Evolutionary conservation across 108 stramenopile species (phyloP), one percentile per base, ranked within the genome.

Genomic region (Nitzschia palea): DNA sequence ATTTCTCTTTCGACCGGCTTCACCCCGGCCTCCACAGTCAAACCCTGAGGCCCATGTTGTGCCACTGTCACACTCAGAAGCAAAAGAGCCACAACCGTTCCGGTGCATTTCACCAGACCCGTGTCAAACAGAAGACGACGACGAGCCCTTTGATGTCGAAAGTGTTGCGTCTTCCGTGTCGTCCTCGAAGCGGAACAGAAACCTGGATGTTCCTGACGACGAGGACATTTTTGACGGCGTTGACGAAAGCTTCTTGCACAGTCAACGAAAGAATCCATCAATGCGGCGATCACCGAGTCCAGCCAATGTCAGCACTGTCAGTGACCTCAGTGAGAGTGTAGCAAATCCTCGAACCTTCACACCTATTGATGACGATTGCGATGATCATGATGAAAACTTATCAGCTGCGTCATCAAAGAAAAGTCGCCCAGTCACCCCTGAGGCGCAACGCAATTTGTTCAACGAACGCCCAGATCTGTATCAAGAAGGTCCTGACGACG

Each of bases 181-280:
- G 15, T 36, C 34, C 1, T 34, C 25, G 23, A 34, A 27, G 22
- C 25, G 33, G 20, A 44, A 33, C 26, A 12, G 17, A 23, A 25
- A 27, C 27, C 3, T 12, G 5, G 43, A 34, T 20, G 43, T 4
- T 27, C 25, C 28, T 4, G 27, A 32, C 20, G 55, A 30, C 9
- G 68, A 70, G 26, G 69, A 70, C 29, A 50, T 70, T 15, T 70
- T 70, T 53, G 69, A 58, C 1, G 69, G 69, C 5, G 25, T 70
- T 0, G 69, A 70, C 3, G 69, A 70, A 37, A 33, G 17, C 10
- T 25, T 59, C 18, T 15, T 42, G 22, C 36, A 44, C 26, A 62
- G 30, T 20, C 35, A 47, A 31, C 53, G 43, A 14, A 35, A 25
- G 51, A 45, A 36, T 8, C 53, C 67, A 54, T 23, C 35, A 22